Evolutionary conservation across 2,329 filamentous ascomycete genomes (phyloP), one percentile per base, ranked within the genome.

Genomic region (Onygena corvina): DNA sequence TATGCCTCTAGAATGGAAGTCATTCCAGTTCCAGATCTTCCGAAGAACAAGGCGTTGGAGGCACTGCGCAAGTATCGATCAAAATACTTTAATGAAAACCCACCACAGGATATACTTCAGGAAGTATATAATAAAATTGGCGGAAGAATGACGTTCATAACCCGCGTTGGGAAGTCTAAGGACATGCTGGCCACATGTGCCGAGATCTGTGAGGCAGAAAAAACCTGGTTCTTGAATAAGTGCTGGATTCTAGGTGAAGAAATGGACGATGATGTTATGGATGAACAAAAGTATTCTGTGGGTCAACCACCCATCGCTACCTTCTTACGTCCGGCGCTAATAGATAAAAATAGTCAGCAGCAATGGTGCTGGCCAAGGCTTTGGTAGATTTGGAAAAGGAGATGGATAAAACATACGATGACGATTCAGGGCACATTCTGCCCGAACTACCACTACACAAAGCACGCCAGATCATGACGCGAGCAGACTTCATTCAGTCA

Each of bases 201-300:
- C 36, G 66, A 75, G 16, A 87, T 89, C 56, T 83, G 77, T 59
- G 70, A 77, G 30, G 76, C 74, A 33, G 84, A 89, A 61, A 85
- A 84, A 62, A 82, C 79, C 0, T 89, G 84, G 84, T 82, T 88
- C 57, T 66, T 88, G 16, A 88, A 86, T 65, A 80, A 84, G 61
- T 87, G 83, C 62, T 84, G 83, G 71, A 84, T 88, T 48, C 72
- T 89, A 1, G 84, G 84, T 14, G 72, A 69, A 53, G 80, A 82
- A 54, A 88, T 84, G 83, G 92, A 96, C 58, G 92, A 96, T 66
- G 92, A 98, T 62, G 92, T 95, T 57, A 96, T 96, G 83, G 87
- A 95, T 61, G 86, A 95, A 66, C 88, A 96, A 63, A 95, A 96
- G 65, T 95, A 87, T 73, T 86, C 89, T 40, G 84, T 87, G 72